Evolutionary conservation across 75 land plant species (phyloP).

Genomic region (Isoetes taiwanensis): DNA sequence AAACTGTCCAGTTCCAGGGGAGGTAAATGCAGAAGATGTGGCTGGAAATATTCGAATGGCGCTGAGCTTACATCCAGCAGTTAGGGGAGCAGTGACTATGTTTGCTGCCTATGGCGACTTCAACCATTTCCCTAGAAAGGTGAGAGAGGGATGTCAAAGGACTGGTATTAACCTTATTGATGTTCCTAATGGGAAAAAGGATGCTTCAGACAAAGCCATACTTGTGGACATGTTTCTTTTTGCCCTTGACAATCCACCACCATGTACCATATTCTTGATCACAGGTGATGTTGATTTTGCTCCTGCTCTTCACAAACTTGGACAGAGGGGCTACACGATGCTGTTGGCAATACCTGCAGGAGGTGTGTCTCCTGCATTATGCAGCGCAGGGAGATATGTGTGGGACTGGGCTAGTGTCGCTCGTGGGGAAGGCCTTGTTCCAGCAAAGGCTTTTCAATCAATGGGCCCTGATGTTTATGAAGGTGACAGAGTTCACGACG

Average conservation of each 20-base stretch:
- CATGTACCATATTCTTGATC: conserved; percentile 77
- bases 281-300: conserved; percentile 98
- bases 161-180: conserved; percentile 94
- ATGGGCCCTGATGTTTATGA: conserved; percentile 19
- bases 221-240: conserved; percentile 92
- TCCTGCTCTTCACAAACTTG: conserved; percentile 86
- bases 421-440: conserved; percentile 72
- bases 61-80: conserved; percentile 56
- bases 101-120: conserved; percentile 97
- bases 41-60: conserved; percentile 83
- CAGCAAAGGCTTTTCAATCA: conserved; percentile 26
- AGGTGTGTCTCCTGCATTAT: conserved; percentile 63
- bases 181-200: conserved; percentile 93
- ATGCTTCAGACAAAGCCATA: conserved; percentile 96
- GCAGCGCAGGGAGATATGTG: conserved; percentile 71
- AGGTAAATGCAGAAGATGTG: conserved; percentile 75
- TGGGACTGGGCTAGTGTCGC: conserved; percentile 95
- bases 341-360: conserved; percentile 78
- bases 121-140: conserved; percentile 73
- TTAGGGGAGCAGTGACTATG: conserved; percentile 56
- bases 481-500: too few relatives aligned
- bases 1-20: conserved; percentile 81
- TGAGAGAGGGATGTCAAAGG: conserved; percentile 93
- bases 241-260: conserved; percentile 92
- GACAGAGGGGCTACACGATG: conserved; percentile 77